phyloP scores from a whole-genome alignment of 2,329 filamentous ascomycete genomes.

The Mycogone perniciosa region DNA sequence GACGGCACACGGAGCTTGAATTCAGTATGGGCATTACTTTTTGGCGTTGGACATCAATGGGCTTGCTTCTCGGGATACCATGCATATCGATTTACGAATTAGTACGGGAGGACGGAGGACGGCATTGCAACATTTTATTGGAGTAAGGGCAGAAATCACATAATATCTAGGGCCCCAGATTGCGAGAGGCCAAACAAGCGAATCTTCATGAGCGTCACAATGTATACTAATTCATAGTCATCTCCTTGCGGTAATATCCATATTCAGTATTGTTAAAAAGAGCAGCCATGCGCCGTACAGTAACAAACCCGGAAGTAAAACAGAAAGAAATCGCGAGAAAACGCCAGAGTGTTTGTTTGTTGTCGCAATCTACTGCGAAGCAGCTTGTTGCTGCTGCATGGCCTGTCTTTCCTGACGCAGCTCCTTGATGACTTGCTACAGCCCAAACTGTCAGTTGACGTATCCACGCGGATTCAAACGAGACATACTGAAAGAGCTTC shows the following conservation, averaged over 20 bases:
- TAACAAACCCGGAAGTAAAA: not conserved
- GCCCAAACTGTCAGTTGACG: not conserved
- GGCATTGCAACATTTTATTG: not conserved
- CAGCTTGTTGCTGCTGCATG: constrained; percentile 32
- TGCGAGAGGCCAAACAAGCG: not conserved
- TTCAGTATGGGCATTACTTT: not conserved
- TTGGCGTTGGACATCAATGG: not conserved
- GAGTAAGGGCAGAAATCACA: not conserved
- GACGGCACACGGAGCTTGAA: not conserved
- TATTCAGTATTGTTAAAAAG: not conserved
- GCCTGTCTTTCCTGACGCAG: constrained; percentile 51
- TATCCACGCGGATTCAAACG: not conserved
- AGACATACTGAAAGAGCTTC: constrained; percentile 80
- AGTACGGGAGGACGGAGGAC: not conserved
- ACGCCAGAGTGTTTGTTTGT: no score
- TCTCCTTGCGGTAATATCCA: not conserved
- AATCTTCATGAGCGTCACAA: constrained; percentile 1
- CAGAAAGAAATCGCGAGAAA: not conserved
- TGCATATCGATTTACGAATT: not conserved
- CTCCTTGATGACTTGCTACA: constrained; percentile 54
- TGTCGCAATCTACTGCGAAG: not conserved
- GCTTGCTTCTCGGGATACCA: not conserved
- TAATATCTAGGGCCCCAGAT: not conserved
- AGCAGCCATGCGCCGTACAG: not conserved
- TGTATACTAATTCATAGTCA: constrained; percentile 5